Percentiles rank a stretch among this genome's conserved stretches.
phyloP scores from a whole-genome alignment of 345 rosid species.

The Streptanthus diversifolius region DNA sequence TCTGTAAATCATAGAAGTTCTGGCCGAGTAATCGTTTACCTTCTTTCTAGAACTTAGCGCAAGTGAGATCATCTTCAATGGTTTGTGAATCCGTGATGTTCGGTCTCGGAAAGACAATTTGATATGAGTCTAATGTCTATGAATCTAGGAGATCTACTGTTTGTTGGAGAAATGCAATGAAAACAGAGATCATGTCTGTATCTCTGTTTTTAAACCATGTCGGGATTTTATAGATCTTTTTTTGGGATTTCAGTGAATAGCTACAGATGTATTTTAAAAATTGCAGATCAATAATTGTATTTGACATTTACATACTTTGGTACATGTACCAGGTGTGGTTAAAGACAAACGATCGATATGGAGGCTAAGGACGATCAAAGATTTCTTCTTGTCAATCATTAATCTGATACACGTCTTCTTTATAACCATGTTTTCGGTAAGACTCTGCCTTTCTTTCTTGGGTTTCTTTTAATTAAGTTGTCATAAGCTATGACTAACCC shows the following conservation, averaged over 20 bases:
- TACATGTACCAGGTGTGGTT: conserved; percentile 31
- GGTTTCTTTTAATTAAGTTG: neutral
- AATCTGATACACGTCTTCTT: conserved; percentile 31
- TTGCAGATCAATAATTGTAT: neutral
- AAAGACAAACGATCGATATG: conserved; percentile 28
- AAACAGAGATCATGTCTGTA: no score
- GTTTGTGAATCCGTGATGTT: neutral
- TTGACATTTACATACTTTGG: neutral
- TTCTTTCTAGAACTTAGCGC: no score
- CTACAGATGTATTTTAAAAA: neutral
- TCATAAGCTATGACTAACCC: neutral
- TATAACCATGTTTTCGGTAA: conserved; percentile 32
- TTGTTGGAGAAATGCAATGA: neutral
- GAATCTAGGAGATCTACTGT: no score
- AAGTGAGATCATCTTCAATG: neutral
- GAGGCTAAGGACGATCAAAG: conserved; percentile 33
- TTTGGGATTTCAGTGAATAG: neutral
- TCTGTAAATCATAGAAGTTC: neutral
- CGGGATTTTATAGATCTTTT: neutral
- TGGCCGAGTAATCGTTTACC: no score
- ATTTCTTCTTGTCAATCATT: conserved; percentile 35
- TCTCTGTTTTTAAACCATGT: neutral
- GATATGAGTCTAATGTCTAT: no score
- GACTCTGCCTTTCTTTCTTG: neutral
- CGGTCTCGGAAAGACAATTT: neutral